Percentiles rank a stretch among this genome's conserved stretches.
Conservation (phyloP, 2,329 filamentous ascomycete species). For the Trichoderma sp. region DNA sequence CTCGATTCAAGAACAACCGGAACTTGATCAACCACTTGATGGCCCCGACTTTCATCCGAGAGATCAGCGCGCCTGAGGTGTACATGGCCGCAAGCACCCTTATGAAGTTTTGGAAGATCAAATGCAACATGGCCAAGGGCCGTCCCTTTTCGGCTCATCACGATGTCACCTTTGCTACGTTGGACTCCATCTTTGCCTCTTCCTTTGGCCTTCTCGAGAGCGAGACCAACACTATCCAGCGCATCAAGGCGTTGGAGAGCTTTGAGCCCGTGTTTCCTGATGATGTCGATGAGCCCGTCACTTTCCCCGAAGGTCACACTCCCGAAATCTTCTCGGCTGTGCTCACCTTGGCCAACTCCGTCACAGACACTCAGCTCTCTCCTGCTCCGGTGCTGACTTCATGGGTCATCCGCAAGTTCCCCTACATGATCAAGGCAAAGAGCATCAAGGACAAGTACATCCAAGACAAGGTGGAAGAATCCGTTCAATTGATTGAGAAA, state of each 20-base stretch:
- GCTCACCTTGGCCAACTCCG: conserved; percentile 3
- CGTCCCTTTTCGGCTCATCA: conserved; percentile 7
- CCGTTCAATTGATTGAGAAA: conserved; percentile 3
- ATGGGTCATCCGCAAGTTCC: conserved; percentile 11
- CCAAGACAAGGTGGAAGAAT: neutral
- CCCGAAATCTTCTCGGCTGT: conserved; percentile 4
- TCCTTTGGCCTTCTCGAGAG: conserved; percentile 9
- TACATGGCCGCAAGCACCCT: conserved; percentile 9
- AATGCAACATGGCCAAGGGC: neutral
- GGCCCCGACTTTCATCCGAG: conserved; percentile 5
- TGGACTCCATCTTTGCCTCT: conserved; percentile 12
- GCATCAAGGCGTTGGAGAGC: conserved; percentile 1
- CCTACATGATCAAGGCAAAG: conserved; percentile 10
- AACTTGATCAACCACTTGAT: conserved; percentile 15
- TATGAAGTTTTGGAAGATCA: conserved; percentile 11
- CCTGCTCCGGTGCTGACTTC: conserved; percentile 6
- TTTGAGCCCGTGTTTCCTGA: conserved; percentile 3
- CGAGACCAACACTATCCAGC: conserved; percentile 10
- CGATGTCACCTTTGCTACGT: conserved; percentile 2
- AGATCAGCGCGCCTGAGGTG: conserved; percentile 9
- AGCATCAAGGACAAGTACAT: conserved; percentile 11
- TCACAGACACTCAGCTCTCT: conserved; percentile 10
- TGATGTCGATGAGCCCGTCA: neutral
- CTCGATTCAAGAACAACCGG: conserved; percentile 5
- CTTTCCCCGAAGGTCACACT: conserved; percentile 7